Evolutionary conservation across 768 basidiomycete genomes (phyloP).

Genomic region (Gloeostereum incarnatum): DNA sequence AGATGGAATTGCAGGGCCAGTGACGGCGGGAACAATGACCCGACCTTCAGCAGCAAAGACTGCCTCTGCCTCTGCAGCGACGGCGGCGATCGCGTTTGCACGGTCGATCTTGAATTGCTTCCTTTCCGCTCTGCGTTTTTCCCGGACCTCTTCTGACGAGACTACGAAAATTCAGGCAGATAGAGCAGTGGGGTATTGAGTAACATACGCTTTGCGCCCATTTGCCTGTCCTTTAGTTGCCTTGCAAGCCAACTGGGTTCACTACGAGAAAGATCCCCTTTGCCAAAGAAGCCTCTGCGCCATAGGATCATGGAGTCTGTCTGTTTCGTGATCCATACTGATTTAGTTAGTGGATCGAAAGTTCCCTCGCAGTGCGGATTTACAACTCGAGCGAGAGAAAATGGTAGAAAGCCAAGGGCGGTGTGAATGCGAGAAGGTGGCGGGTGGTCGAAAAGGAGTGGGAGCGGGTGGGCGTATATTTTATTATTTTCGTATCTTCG

Average conservation of each 20-base stretch:
- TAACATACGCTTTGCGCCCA: constrained; percentile 41
- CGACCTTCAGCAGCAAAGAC: constrained; percentile 66
- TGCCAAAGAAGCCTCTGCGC: constrained; percentile 93
- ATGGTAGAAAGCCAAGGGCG: constrained; percentile 43
- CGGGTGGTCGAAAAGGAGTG: constrained; percentile 38
- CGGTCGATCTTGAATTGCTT: constrained; percentile 91
- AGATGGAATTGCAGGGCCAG: constrained; percentile 60
- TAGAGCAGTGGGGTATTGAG: not conserved
- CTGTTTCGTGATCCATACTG: constrained; percentile 73
- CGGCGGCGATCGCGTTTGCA: constrained; percentile 77
- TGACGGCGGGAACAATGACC: constrained; percentile 49
- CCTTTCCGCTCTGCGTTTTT: constrained; percentile 78
- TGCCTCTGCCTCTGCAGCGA: constrained; percentile 70
- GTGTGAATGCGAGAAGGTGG: constrained; percentile 33
- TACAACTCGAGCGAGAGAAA: constrained; percentile 47
- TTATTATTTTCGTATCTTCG: constrained; percentile 55
- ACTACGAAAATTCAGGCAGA: constrained; percentile 30
- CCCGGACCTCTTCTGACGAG: constrained; percentile 89
- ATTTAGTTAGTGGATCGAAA: constrained; percentile 73
- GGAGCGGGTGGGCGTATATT: constrained; percentile 67
- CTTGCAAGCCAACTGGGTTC: constrained; percentile 91
- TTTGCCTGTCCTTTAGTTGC: constrained; percentile 58
- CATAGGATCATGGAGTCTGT: constrained; percentile 68
- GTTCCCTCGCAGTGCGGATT: constrained; percentile 72
- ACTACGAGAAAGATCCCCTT: constrained; percentile 89